phyloP scores from a whole-genome alignment of 2,329 filamentous ascomycete genomes.

The Cadophora sp. region DNA sequence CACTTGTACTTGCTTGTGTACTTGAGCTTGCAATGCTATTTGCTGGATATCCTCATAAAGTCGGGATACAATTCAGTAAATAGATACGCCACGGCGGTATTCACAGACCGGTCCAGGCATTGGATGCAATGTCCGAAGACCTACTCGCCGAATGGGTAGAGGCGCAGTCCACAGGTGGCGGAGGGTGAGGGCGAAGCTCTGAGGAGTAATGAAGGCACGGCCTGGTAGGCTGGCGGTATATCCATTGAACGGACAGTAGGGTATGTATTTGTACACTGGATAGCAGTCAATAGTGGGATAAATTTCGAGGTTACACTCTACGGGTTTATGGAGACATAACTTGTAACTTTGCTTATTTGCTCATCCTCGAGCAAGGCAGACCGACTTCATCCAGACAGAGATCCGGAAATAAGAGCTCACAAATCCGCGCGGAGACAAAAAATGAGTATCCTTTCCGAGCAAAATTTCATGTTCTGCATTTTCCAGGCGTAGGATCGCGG shows the following conservation, averaged over 20 bases:
- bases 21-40: no score
- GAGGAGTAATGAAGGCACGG: neutral
- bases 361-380: neutral
- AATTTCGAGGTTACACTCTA: neutral
- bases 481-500: neutral
- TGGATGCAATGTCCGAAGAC: no score
- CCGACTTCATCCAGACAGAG: constrained; percentile 5
- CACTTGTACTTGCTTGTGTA: no score
- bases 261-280: neutral
- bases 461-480: neutral
- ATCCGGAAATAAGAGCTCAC: constrained; percentile 1
- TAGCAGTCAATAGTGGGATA: neutral
- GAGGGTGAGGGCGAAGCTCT: no score
- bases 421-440: neutral
- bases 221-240: no score
- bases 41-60: no score
- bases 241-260: no score
- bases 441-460: neutral
- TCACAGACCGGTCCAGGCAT: no score
- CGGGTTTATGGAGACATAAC: neutral
- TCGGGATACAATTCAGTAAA: no score
- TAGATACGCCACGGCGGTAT: no score
- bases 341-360: neutral
- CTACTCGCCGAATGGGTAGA: no score
- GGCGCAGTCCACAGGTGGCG: no score